phyloP scores from a whole-genome alignment of 805 yeast species.

The Suhomyces faveliae region DNA sequence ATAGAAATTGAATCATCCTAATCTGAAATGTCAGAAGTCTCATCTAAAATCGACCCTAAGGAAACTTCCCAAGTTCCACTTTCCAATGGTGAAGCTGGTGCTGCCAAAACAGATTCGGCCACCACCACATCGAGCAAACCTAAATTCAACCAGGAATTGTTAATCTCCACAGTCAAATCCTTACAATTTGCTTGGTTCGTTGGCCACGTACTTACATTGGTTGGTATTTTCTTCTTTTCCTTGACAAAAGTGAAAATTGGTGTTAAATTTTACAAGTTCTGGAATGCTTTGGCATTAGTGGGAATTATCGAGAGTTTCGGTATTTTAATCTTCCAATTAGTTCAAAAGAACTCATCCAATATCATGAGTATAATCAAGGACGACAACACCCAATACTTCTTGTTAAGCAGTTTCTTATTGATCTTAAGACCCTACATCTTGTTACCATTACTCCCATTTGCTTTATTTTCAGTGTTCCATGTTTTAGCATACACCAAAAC shows the following conservation, averaged over 20 bases:
- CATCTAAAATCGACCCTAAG: neutral
- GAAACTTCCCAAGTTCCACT: neutral
- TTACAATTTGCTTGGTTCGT: constrained; percentile 77
- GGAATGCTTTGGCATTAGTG: constrained; percentile 60
- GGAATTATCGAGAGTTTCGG: constrained; percentile 75
- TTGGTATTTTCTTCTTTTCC: constrained; percentile 29
- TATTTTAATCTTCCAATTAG: constrained; percentile 63
- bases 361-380: constrained; percentile 32
- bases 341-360: constrained; percentile 29
- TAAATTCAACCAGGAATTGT: constrained; percentile 12
- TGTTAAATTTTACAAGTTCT: constrained; percentile 22
- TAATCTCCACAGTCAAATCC: constrained; percentile 27
- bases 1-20: neutral
- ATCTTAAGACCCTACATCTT: constrained; percentile 57
- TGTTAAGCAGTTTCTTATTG: constrained; percentile 49
- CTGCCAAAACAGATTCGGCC: neutral
- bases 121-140: constrained; percentile 2
- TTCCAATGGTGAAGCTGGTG: neutral
- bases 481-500: constrained; percentile 67
- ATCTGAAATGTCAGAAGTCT: constrained; percentile 4
- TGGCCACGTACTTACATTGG: constrained; percentile 38
- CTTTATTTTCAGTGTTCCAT: constrained; percentile 79
- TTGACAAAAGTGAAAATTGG: constrained; percentile 35
- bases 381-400: constrained; percentile 73
- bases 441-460: constrained; percentile 69